A percentile compares a stretch with the other conserved stretches of the same genome.
Conservation (phyloP, 257 asterid species). For the Apocynum venetum region DNA sequence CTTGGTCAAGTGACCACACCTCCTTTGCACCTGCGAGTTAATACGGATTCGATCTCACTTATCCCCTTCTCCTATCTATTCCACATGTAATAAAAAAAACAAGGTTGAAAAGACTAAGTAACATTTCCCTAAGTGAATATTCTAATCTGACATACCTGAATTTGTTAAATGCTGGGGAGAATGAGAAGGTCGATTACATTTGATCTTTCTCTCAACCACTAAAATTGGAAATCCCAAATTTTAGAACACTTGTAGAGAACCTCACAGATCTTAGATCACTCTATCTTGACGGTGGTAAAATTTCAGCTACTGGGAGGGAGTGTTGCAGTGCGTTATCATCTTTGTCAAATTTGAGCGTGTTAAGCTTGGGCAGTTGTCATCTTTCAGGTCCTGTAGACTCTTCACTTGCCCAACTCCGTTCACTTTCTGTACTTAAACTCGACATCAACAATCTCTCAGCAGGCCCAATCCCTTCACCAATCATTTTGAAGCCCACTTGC, state of each 20-base stretch:
- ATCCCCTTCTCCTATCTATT: too few species aligned
- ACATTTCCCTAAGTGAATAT: too few species aligned
- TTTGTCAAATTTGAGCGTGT: slow-evolving; percentile 11
- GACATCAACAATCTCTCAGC: slow-evolving; percentile 6
- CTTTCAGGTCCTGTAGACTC: slow-evolving; percentile 21
- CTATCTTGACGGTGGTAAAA: slow-evolving; percentile 17
- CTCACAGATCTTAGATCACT: not conserved
- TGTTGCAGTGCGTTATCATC: slow-evolving; percentile 25
- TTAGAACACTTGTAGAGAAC: slow-evolving; percentile 7
- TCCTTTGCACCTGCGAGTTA: too few species aligned
- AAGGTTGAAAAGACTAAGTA: too few species aligned
- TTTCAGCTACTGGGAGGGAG: slow-evolving; percentile 15
- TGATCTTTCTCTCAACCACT: slow-evolving; percentile 9
- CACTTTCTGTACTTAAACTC: slow-evolving; percentile 13
- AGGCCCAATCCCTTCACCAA: slow-evolving; percentile 13
- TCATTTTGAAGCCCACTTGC: slow-evolving; percentile 17
- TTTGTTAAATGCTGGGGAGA: not conserved
- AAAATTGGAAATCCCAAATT: not conserved
- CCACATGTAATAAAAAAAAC: not conserved
- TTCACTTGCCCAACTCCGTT: slow-evolving; percentile 7
- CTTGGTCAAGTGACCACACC: too few species aligned
- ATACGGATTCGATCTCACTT: too few species aligned
- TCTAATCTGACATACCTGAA: too few species aligned
- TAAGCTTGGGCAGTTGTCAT: not conserved
- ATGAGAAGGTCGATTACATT: slow-evolving; percentile 6